Evolutionary conservation across 495 filamentous ascomycete genomes (phyloP).

Genomic region (Penicillium robsamsonii): DNA sequence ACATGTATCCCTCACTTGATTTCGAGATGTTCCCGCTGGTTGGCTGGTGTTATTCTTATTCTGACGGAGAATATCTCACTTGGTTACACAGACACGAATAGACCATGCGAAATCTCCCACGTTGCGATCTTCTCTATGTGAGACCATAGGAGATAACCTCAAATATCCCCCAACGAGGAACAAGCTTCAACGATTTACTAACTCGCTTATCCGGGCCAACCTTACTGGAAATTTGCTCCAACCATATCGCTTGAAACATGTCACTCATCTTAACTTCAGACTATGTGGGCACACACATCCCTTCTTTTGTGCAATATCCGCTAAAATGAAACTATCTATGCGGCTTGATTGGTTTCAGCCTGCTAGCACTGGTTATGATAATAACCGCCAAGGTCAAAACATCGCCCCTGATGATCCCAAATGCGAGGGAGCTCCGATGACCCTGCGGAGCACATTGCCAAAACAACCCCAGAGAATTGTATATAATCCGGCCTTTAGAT

Average conservation of each 20-base stretch:
- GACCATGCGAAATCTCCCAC: not conserved
- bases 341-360: slow-evolving; percentile 7
- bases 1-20: slow-evolving; percentile 20
- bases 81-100: not conserved
- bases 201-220: not conserved
- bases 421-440: slow-evolving; percentile 11
- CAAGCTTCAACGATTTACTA: not conserved
- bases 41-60: not conserved
- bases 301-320: slow-evolving; percentile 6
- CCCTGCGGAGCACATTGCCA: not conserved
- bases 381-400: slow-evolving; percentile 11
- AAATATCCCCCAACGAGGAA: not conserved
- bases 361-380: slow-evolving; percentile 17
- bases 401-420: slow-evolving; percentile 17
- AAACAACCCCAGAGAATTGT: slow-evolving; percentile 14
- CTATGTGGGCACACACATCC: slow-evolving; percentile 18
- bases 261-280: slow-evolving; percentile 8
- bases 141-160: not conserved
- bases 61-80: not conserved
- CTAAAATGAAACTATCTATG: slow-evolving; percentile 4
- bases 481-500: slow-evolving; percentile 23
- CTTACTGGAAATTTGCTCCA: slow-evolving; percentile 10
- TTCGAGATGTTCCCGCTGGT: not conserved
- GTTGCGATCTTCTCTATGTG: not conserved
- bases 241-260: not conserved